Base-by-base conservation (phyloP, 108 stramenopile genomes). In the Stephanodiscus triporus region DNA sequence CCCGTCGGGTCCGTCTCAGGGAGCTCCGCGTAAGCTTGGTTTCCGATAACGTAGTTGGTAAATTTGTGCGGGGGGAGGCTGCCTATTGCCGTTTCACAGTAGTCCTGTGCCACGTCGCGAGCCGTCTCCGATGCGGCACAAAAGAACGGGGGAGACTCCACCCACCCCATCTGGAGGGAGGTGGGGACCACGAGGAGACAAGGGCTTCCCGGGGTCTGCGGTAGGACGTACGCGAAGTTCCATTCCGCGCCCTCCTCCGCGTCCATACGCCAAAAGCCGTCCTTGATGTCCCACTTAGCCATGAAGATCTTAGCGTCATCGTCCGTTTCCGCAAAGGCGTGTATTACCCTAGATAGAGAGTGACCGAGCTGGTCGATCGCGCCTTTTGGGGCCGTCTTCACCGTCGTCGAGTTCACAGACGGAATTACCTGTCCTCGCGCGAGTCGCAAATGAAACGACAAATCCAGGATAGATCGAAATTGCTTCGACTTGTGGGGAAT, bases 111-210 rank as follows among this genome's bases (percentile, higher is more conserved):
- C 0, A 76, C 60, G 37, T 84, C 83, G 2, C 74, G 57, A 2
- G 48, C 62, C 19, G 84, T 82, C 68, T 85, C 81, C 14, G 84
- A 79, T 38, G 72, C 80, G 3, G 81, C 68, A 11, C 66, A 70
- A 45, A 86, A 85, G 22, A 55, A 76, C 3, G 85, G 82, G 5
- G 85, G 85, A 0, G 56, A 68, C 34, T 77, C 65, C 20, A 32
- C 54, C 84, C 79, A 81, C 0, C 79, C 79, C 75, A 86, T 80
- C 3, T 82, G 84, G 17, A 81, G 65, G 8, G 59, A 47, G 19
- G 68, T 34, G 6, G 81, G 84, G 23, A 85, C 40, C 6, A 76
- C 84, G 6, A 85, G 17, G 0, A 30, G n/a, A 0, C 53, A 16
- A 2, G 58, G 60, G 10, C 54, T n/a, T 1, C 60, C 60, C 32